These are phyloP conservation scores for Monosporascus sp. DNA, from an alignment of 2,329 filamentous ascomycete species.

Conservation along the genomic window DNA sequence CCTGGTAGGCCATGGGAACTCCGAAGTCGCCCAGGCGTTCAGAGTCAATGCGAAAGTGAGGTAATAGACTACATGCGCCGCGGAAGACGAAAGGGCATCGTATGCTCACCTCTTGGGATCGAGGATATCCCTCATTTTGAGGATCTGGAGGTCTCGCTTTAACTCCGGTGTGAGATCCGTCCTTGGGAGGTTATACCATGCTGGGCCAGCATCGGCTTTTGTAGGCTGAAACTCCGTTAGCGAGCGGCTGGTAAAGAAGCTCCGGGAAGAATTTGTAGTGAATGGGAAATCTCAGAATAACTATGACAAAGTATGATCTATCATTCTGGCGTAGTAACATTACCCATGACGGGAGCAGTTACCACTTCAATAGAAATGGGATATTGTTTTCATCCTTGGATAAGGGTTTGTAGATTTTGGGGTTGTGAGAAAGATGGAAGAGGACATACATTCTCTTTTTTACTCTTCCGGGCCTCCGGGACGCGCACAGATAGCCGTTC, in stretches of 20 bases:
- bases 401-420: constrained; percentile 17
- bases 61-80: neutral
- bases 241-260: constrained; percentile 3
- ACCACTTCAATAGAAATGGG: constrained; percentile 70
- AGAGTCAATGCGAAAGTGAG: no score
- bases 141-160: constrained; percentile 81
- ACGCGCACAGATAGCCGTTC: constrained; percentile 22
- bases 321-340: constrained; percentile 61
- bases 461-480: constrained; percentile 21
- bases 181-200: constrained; percentile 85
- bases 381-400: constrained; percentile 69
- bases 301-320: constrained; percentile 54
- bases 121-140: constrained; percentile 83
- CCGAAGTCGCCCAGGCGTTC: no score
- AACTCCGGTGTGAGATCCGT: constrained; percentile 80
- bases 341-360: constrained; percentile 74
- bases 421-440: neutral
- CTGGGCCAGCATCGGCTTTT: constrained; percentile 61
- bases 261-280: constrained; percentile 14
- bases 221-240: constrained; percentile 21
- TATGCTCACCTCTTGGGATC: constrained; percentile 61
- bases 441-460: constrained; percentile 26
- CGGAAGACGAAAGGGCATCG: neutral
- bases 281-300: constrained; percentile 59
- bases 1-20: no score